phyloP scores from a whole-genome alignment of 2,329 filamentous ascomycete genomes.

The Alternaria panax region DNA sequence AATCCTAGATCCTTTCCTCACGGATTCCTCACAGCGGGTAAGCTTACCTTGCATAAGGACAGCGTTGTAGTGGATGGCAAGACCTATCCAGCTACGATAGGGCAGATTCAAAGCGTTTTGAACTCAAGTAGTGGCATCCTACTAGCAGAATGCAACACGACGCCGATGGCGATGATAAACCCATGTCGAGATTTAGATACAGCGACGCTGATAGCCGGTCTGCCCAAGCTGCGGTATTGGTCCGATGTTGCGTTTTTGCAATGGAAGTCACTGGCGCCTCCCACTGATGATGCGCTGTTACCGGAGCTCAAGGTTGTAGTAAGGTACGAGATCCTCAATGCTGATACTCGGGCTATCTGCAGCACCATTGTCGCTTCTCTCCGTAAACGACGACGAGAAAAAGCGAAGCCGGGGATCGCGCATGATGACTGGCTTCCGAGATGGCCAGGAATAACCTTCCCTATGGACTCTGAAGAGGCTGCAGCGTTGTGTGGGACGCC shows the following conservation, averaged over 20 bases:
- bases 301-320: neutral
- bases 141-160: neutral
- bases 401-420: neutral
- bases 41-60: neutral
- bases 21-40: neutral
- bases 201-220: neutral
- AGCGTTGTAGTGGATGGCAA: neutral
- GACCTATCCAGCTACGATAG: neutral
- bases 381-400: neutral
- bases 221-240: slow-evolving; percentile 6
- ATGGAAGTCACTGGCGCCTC: neutral
- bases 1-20: neutral
- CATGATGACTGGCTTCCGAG: neutral
- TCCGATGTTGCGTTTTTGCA: slow-evolving; percentile 13
- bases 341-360: neutral
- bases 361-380: neutral
- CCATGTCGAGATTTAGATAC: neutral
- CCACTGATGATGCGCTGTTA: neutral
- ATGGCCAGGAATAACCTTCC: slow-evolving; percentile 17
- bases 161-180: neutral
- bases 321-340: neutral
- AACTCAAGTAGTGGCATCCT: neutral
- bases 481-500: slow-evolving; percentile 15
- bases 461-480: slow-evolving; percentile 10
- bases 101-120: neutral